Evolutionary conservation across 2,329 filamentous ascomycete genomes (phyloP).

Genomic region (Alternaria triticimaculans): DNA sequence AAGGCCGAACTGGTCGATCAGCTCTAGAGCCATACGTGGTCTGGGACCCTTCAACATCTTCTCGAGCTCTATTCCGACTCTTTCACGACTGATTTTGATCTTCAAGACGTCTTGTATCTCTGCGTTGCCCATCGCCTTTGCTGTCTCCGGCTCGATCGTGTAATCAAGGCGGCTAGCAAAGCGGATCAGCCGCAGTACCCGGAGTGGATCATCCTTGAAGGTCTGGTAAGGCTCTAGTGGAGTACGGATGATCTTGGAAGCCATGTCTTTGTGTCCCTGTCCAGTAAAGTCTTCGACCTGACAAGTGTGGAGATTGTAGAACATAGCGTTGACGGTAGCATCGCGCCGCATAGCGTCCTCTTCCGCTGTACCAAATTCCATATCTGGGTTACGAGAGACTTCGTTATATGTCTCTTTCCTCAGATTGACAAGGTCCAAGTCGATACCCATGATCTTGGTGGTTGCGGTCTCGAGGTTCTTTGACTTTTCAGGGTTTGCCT

Average conservation of each 20-base stretch:
- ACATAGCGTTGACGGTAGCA: constrained; percentile 93
- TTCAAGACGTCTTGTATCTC: constrained; percentile 80
- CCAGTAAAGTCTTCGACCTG: constrained; percentile 84
- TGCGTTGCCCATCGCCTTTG: constrained; percentile 76
- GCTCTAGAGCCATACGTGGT: constrained; percentile 66
- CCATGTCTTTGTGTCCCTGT: constrained; percentile 76
- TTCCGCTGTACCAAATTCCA: constrained; percentile 91
- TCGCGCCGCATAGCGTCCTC: constrained; percentile 91
- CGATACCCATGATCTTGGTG: constrained; percentile 81
- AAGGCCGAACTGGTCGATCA: constrained; percentile 71
- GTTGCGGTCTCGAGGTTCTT: constrained; percentile 95
- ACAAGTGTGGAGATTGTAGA: constrained; percentile 87
- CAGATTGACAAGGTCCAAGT: constrained; percentile 93
- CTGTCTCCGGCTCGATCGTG: constrained; percentile 72
- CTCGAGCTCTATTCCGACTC: constrained; percentile 84
- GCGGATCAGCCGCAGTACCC: constrained; percentile 84
- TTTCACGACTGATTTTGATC: constrained; percentile 89
- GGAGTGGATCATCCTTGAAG: constrained; percentile 90
- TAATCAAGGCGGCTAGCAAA: constrained; percentile 89
- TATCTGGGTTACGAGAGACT: constrained; percentile 86
- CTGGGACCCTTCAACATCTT: constrained; percentile 82
- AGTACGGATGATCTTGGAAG: constrained; percentile 75
- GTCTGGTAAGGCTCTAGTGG: constrained; percentile 88
- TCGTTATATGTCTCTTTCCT: constrained; percentile 89
- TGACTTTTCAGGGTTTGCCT: constrained; percentile 91